Conservation (phyloP, 2,329 filamentous ascomycete genomes). For the Venturia pyrina region DNA sequence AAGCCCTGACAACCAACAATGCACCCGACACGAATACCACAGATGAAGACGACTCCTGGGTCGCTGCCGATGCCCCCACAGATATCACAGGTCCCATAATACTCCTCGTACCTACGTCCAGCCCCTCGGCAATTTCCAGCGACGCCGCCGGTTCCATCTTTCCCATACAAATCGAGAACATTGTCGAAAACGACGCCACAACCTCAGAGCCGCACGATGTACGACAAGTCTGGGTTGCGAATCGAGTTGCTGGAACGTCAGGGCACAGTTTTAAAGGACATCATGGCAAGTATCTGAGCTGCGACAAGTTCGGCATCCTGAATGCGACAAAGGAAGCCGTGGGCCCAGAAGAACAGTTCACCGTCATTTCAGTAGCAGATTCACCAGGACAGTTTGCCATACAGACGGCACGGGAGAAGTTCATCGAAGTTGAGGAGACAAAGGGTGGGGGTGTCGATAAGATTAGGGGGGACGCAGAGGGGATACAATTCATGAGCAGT, state of each 20-base stretch:
- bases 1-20: slow-evolving; percentile 23
- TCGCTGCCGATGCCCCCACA: slow-evolving; percentile 62
- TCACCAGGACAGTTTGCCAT: slow-evolving; percentile 63
- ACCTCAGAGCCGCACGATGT: slow-evolving; percentile 94
- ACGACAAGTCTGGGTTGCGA: slow-evolving; percentile 89
- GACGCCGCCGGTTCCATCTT: slow-evolving; percentile 85
- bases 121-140: slow-evolving; percentile 67
- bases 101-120: slow-evolving; percentile 68
- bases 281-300: slow-evolving; percentile 79
- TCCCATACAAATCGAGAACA: slow-evolving; percentile 70
- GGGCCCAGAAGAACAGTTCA: slow-evolving; percentile 72
- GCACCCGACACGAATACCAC: slow-evolving; percentile 21
- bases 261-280: slow-evolving; percentile 79
- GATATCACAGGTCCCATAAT: slow-evolving; percentile 78
- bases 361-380: slow-evolving; percentile 50
- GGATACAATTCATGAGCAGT: slow-evolving; percentile 58
- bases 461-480: slow-evolving; percentile 65
- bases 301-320: slow-evolving; percentile 72
- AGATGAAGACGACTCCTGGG: slow-evolving; percentile 78
- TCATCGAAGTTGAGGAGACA: slow-evolving; percentile 46
- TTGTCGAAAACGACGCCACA: slow-evolving; percentile 69
- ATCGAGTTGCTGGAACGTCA: slow-evolving; percentile 71
- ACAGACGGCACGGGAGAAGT: slow-evolving; percentile 62
- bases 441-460: slow-evolving; percentile 42
- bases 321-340: slow-evolving; percentile 73